phyloP scores from a whole-genome alignment of 768 basidiomycete genomes.

The Termitomyces sp. region DNA sequence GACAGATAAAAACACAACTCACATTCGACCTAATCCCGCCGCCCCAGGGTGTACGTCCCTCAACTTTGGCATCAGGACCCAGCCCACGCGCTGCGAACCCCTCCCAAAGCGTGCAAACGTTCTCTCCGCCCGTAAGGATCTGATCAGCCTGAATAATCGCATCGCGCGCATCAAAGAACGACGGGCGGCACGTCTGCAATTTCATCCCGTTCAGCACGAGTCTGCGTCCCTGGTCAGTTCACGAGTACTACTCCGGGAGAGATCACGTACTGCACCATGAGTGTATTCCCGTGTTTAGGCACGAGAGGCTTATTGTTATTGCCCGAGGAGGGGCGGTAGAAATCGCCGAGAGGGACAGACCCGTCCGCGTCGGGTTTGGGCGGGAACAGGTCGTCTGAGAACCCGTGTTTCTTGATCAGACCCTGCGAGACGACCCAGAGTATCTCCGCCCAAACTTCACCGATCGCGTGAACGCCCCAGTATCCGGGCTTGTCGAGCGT shows the following conservation, averaged over 20 bases:
- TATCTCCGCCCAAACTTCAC: constrained; percentile 94
- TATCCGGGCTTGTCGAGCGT: constrained; percentile 91
- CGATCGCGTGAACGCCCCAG: constrained; percentile 90
- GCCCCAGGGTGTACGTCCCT: constrained; percentile 86
- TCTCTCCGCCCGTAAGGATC: constrained; percentile 88
- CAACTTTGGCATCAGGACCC: constrained; percentile 68
- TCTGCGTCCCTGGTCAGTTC: constrained; percentile 21
- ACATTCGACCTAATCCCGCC: constrained; percentile 79
- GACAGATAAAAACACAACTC: constrained; percentile 6
- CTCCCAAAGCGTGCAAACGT: constrained; percentile 82
- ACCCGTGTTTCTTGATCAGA: constrained; percentile 80
- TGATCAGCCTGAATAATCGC: constrained; percentile 91
- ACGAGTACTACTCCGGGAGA: background rate
- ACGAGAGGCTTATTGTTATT: constrained; percentile 58
- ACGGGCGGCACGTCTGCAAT: constrained; percentile 86
- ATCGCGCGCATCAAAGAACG: constrained; percentile 85
- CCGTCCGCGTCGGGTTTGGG: constrained; percentile 63
- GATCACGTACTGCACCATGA: constrained; percentile 56
- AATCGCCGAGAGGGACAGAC: constrained; percentile 61
- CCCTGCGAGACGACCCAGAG: constrained; percentile 75
- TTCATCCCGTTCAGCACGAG: constrained; percentile 93
- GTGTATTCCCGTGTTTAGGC: constrained; percentile 89
- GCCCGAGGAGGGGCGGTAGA: constrained; percentile 53
- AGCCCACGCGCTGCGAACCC: constrained; percentile 82
- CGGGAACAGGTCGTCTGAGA: constrained; percentile 74